Percentiles rank a stretch among this genome's conserved stretches.
phyloP scores from a whole-genome alignment of 345 rosid genomes.

The Sonneratia alba region DNA sequence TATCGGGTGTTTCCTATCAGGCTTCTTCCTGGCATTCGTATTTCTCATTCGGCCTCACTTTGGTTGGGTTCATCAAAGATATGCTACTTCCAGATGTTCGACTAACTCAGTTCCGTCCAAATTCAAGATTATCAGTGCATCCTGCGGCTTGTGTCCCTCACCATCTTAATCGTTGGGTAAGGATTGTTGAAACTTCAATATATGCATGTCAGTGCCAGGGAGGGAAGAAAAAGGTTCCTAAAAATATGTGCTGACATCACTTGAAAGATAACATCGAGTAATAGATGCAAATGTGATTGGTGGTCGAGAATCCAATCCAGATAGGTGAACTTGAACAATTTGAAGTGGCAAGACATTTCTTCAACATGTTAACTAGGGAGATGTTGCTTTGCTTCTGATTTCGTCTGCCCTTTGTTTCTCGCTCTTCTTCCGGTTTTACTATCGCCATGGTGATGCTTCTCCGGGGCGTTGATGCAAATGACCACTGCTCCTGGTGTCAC shows the following conservation, averaged over 20 bases:
- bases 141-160: constrained; percentile 62
- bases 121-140: constrained; percentile 67
- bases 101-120: constrained; percentile 27
- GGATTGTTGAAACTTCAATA: constrained; percentile 1
- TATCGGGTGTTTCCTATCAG: constrained; percentile 80
- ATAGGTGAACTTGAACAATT: neutral
- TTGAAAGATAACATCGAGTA: neutral
- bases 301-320: neutral
- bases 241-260: neutral
- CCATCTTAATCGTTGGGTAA: constrained; percentile 64
- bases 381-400: neutral
- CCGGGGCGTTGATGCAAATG: constrained; percentile 75
- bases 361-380: neutral
- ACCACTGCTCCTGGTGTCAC: constrained; percentile 95
- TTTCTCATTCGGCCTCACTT: constrained; percentile 82
- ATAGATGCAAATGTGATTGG: neutral
- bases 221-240: neutral
- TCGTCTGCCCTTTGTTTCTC: neutral
- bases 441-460: constrained; percentile 51
- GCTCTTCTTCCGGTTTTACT: constrained; percentile 36
- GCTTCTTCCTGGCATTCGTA: constrained; percentile 83
- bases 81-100: constrained; percentile 24
- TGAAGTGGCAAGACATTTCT: neutral
- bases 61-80: constrained; percentile 62
- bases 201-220: neutral